Conservation (phyloP, 1,139 yeast genomes). For the Keqinozyma sinolaborantium region DNA sequence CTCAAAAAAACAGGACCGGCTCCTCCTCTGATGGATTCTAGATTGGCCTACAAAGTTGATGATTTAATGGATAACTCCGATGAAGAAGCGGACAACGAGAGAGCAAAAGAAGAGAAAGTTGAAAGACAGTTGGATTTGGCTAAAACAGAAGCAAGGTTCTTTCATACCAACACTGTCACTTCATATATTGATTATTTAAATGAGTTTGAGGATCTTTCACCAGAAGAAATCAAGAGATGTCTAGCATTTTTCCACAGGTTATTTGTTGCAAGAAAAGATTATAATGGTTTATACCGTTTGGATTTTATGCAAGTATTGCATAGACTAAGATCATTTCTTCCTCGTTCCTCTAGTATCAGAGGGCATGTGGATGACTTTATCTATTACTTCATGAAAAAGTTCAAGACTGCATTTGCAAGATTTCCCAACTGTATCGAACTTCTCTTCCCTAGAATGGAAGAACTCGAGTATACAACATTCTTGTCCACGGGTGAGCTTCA, state of each 20-base stretch:
- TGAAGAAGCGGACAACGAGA: slow-evolving; percentile 43
- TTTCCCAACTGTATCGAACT: slow-evolving; percentile 67
- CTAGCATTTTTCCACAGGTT: slow-evolving; percentile 71
- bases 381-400: slow-evolving; percentile 61
- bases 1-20: slow-evolving; percentile 19
- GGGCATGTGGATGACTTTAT: slow-evolving; percentile 65
- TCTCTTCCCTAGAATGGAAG: slow-evolving; percentile 61
- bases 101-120: slow-evolving; percentile 31
- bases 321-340: slow-evolving; percentile 27
- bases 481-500: slow-evolving; percentile 51
- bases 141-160: slow-evolving; percentile 36
- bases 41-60: slow-evolving; percentile 10
- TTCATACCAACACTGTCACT: slow-evolving; percentile 42
- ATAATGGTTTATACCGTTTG: slow-evolving; percentile 61
- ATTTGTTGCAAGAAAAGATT: slow-evolving; percentile 58
- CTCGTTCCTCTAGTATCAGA: slow-evolving; percentile 38
- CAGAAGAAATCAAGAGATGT: slow-evolving; percentile 59
- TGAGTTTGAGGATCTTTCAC: slow-evolving; percentile 60
- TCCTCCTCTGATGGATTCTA: slow-evolving; percentile 23
- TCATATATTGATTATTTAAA: slow-evolving; percentile 49
- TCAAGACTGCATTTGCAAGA: slow-evolving; percentile 46
- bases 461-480: slow-evolving; percentile 31
- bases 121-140: slow-evolving; percentile 53
- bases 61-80: slow-evolving; percentile 42
- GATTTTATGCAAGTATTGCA: slow-evolving; percentile 59